Base-by-base conservation (phyloP, 768 basidiomycete species). In the Collybiopsis confluens region DNA sequence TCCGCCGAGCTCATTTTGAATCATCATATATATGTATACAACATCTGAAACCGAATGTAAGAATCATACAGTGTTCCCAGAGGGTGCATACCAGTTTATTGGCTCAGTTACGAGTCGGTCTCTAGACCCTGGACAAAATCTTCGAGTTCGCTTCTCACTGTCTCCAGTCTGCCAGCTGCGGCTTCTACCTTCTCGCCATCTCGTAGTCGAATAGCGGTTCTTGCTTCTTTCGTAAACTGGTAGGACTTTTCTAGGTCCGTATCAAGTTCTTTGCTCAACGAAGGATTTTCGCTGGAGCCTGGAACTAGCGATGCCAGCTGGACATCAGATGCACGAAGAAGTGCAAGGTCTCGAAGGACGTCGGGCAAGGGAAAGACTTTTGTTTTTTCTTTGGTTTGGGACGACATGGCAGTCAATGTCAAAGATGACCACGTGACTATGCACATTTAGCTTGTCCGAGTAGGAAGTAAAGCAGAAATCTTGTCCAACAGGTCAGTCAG, bases 271-370 rank as follows among this genome's bases (percentile, higher is more conserved):
- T 21, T 18, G 42, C 21, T 36, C 40, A 23, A 10, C 52, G 7
- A 4, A 55, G 56, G 7, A 68, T 30, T 23, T 36, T 37, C 10
- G 5, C 20, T 13, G 16, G 35, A 37, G 16, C 3, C 2, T 75
- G 64, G 30, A 73, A 47, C 8, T 44, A 52, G 4, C 70, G 61
- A 16, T 79, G 58, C 56, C 77, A 70, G 42, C 20, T 37, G 42
- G 23, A 78, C 55, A 21, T 77, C 80, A 9, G 84, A 81, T 24
- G 81, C 80, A 26, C 85, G 80, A 18, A 91, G 70, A 28, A 88
- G 66, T 4, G 89, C 88, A 21, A 92, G 79, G 67, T 92, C 90
- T 11, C 78, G 83, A 35, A 90, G 74, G 6, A 81, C 82, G 53
- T 82, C 77, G 54, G 73, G 66, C 27, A 89, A 73, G 6, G 81